Conservation (phyloP, 164 flowering plant genomes). For the Euptelea pleiosperma region DNA sequence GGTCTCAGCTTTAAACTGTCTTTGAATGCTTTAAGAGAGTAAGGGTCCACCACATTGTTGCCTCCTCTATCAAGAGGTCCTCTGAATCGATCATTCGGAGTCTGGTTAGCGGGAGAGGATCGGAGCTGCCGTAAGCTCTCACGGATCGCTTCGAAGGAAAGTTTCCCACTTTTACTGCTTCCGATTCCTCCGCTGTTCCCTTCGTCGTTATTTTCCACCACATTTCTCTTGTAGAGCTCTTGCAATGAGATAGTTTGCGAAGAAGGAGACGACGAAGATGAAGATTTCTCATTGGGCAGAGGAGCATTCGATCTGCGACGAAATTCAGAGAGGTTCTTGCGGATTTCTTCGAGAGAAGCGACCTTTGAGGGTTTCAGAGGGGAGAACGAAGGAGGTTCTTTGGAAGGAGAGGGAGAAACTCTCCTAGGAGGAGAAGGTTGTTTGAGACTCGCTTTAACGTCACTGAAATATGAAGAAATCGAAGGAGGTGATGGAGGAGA, state of each 20-base stretch:
- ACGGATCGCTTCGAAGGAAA: constrained; percentile 27
- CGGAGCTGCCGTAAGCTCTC: constrained; percentile 36
- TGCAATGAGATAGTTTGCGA: constrained; percentile 35
- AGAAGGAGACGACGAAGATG: constrained; percentile 14
- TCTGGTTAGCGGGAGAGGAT: not conserved
- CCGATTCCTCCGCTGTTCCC: not conserved
- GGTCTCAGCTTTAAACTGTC: constrained; percentile 32
- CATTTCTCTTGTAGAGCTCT: constrained; percentile 43
- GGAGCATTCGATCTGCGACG: constrained; percentile 39
- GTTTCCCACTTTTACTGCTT: not conserved
- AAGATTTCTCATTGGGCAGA: constrained; percentile 12
- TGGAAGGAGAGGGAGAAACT: not conserved
- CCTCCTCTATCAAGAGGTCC: not conserved
- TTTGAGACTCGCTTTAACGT: constrained; percentile 46
- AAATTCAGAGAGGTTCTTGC: constrained; percentile 49
- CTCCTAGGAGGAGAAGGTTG: constrained; percentile 19
- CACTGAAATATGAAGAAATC: constrained; percentile 29
- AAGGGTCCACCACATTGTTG: constrained; percentile 8
- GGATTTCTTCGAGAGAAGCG: constrained; percentile 43
- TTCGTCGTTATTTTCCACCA: constrained; percentile 10
- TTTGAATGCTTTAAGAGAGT: constrained; percentile 24
- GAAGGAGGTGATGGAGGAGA: constrained; percentile 5
- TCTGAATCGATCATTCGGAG: constrained; percentile 7
- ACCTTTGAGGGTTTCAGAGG: constrained; percentile 15
- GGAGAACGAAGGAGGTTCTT: constrained; percentile 1